Percentiles rank a stretch among this genome's conserved stretches.
phyloP scores from a whole-genome alignment of 345 rosid genomes.

The Gossypium arboreum region DNA sequence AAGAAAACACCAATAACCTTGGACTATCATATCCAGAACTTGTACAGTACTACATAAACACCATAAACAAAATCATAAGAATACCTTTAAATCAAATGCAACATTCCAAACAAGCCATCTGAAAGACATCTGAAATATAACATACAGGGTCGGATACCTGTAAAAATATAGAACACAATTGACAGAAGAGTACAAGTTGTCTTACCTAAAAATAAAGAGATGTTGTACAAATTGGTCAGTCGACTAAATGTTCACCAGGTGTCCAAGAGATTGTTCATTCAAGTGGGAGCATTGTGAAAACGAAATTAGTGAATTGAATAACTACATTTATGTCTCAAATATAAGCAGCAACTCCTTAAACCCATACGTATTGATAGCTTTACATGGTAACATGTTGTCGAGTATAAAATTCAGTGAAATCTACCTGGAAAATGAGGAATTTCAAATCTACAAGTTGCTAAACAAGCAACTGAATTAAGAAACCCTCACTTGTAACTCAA shows the following conservation, averaged over 20 bases:
- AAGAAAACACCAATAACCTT: conserved; percentile 22
- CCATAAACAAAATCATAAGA: conserved; percentile 23
- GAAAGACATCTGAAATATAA: conserved; percentile 38
- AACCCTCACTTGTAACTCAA: conserved; percentile 81
- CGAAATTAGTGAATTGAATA: neutral
- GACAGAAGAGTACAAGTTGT: neutral
- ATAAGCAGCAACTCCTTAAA: conserved; percentile 13
- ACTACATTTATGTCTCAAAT: conserved; percentile 10
- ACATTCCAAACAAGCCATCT: conserved; percentile 31
- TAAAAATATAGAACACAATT: neutral
- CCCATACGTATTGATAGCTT: conserved; percentile 18
- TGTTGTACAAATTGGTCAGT: conserved; percentile 24
- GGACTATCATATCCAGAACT: conserved; percentile 24
- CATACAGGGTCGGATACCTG: conserved; percentile 14
- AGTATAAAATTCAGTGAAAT: conserved; percentile 90
- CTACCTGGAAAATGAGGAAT: conserved; percentile 87
- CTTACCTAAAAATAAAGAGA: conserved; percentile 35
- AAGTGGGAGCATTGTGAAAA: neutral
- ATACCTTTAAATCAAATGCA: conserved; percentile 29
- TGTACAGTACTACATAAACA: conserved; percentile 23
- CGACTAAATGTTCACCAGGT: conserved; percentile 21
- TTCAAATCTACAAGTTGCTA: conserved; percentile 89
- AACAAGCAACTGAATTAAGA: conserved; percentile 77
- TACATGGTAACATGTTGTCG: conserved; percentile 43
- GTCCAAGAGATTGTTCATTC: conserved; percentile 20